Percentiles rank a stretch among this genome's conserved stretches.
Evolutionary conservation across 2,329 filamentous ascomycete species (phyloP).

Genomic region (Ceratocystis lukuohia): DNA sequence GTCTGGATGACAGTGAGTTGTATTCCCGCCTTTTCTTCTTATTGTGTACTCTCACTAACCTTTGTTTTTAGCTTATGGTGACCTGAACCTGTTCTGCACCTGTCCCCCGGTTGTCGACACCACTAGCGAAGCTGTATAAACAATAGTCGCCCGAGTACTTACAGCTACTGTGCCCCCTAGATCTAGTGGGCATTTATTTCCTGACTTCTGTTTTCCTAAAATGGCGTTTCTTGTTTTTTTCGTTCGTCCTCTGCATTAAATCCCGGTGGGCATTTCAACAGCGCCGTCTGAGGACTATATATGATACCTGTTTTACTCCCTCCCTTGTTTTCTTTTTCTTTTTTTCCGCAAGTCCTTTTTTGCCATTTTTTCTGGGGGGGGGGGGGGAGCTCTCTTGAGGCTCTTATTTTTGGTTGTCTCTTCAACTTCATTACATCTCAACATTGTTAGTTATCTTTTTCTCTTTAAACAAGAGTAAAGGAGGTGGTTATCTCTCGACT

Average conservation of each 20-base stretch:
- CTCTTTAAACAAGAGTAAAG: neutral
- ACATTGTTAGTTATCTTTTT: constrained; percentile 8
- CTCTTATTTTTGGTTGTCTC: neutral
- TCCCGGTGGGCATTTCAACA: constrained; percentile 16
- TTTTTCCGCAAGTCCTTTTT: neutral
- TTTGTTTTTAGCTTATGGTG: constrained; percentile 57
- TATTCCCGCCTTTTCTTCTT: neutral
- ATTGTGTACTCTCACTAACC: too few species aligned
- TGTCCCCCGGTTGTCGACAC: constrained; percentile 70
- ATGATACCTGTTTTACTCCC: neutral
- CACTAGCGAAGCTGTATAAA: constrained; percentile 25
- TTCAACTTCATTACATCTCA: neutral
- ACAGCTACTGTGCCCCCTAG: neutral
- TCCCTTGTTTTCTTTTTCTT: constrained; percentile 1
- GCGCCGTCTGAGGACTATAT: neutral
- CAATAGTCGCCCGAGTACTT: neutral
- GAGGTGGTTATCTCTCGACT: neutral
- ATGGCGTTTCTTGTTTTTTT: constrained; percentile 15
- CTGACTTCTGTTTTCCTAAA: neutral
- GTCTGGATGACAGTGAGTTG: constrained; percentile 71
- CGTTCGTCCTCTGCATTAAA: neutral
- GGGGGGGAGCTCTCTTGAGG: neutral
- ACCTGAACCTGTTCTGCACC: constrained; percentile 88
- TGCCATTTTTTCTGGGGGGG: too few species aligned
- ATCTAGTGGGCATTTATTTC: neutral